Evolutionary conservation across 2,329 filamentous ascomycete genomes (phyloP).

Genomic region (Epichloe brachyelytri): DNA sequence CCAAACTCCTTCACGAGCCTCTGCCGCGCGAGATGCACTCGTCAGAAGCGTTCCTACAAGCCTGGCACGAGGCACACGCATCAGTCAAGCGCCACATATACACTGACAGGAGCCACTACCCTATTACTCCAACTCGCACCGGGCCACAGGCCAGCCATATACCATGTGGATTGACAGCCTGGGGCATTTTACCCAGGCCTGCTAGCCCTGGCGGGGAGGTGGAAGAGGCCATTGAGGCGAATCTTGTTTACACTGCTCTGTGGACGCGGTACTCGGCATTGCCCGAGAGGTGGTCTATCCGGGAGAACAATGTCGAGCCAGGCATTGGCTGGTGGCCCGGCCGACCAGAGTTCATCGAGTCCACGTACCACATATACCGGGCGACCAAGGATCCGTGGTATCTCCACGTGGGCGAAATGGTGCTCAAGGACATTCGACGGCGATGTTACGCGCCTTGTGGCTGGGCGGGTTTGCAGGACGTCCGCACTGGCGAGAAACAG

Average conservation of each 20-base stretch:
- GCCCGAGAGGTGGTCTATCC: conserved; percentile 86
- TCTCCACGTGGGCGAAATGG: conserved; percentile 91
- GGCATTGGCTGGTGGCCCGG: conserved; percentile 92
- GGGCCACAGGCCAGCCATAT: conserved; percentile 74
- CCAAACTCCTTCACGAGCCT: conserved; percentile 50
- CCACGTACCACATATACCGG: conserved; percentile 88
- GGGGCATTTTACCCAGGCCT: conserved; percentile 87
- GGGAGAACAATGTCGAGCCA: conserved; percentile 70
- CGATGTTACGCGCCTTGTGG: conserved; percentile 86
- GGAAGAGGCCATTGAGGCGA: conserved; percentile 81
- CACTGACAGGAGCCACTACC: conserved; percentile 61
- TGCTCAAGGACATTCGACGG: conserved; percentile 71
- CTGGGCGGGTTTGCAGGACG: conserved; percentile 81
- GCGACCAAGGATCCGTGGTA: conserved; percentile 95
- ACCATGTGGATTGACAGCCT: conserved; percentile 95
- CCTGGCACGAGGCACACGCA: conserved; percentile 75
- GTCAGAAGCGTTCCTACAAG: conserved; percentile 63
- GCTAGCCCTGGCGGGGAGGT: conserved; percentile 77
- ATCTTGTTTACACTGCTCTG: conserved; percentile 79
- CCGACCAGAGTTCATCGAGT: conserved; percentile 92
- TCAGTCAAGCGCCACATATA: conserved; percentile 89
- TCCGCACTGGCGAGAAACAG: conserved; percentile 68
- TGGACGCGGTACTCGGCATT: conserved; percentile 93
- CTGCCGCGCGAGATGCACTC: conserved; percentile 54
- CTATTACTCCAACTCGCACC: conserved; percentile 84